These are phyloP conservation scores for Sordaria brevicollis DNA, from an alignment of 495 filamentous ascomycete genomes.

Conservation along the genomic window DNA sequence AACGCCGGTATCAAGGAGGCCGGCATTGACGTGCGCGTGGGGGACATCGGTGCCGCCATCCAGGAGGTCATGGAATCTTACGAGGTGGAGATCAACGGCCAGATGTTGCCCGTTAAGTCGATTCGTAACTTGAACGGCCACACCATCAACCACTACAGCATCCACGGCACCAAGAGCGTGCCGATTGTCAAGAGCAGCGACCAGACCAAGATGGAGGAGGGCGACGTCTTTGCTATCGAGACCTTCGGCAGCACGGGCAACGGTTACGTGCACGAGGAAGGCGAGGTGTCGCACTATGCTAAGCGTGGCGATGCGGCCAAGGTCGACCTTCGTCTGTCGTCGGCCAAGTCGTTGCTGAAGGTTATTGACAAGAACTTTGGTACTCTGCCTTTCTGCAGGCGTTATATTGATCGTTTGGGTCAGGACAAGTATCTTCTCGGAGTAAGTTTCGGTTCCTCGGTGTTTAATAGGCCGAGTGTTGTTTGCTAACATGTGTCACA, in stretches of 20 bases:
- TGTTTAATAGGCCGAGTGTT: background rate
- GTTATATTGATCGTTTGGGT: constrained; percentile 77
- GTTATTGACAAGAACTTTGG: constrained; percentile 92
- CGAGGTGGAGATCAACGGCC: constrained; percentile 68
- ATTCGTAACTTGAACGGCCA: constrained; percentile 87
- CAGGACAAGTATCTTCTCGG: constrained; percentile 84
- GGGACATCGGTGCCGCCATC: constrained; percentile 65
- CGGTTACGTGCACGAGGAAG: constrained; percentile 72
- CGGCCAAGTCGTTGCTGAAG: constrained; percentile 71
- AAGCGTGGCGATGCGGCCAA: constrained; percentile 52
- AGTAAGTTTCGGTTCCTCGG: constrained; percentile 33
- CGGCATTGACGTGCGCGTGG: constrained; percentile 70
- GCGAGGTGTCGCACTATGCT: constrained; percentile 74
- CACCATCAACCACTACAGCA: constrained; percentile 74
- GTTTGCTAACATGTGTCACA: constrained; percentile 21
- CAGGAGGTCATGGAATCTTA: constrained; percentile 89
- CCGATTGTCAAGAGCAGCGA: constrained; percentile 78
- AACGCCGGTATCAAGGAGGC: constrained; percentile 80
- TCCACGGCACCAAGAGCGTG: constrained; percentile 81
- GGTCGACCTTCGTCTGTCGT: constrained; percentile 56
- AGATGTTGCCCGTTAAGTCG: constrained; percentile 69
- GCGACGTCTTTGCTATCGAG: constrained; percentile 86
- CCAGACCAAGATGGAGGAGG: constrained; percentile 87
- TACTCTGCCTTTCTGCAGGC: constrained; percentile 74
- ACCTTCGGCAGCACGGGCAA: constrained; percentile 91